A percentile compares a stretch with the other conserved stretches of the same genome.
phyloP scores from a whole-genome alignment of 805 yeast genomes.

The Cyberlindnera xylosilytica region DNA sequence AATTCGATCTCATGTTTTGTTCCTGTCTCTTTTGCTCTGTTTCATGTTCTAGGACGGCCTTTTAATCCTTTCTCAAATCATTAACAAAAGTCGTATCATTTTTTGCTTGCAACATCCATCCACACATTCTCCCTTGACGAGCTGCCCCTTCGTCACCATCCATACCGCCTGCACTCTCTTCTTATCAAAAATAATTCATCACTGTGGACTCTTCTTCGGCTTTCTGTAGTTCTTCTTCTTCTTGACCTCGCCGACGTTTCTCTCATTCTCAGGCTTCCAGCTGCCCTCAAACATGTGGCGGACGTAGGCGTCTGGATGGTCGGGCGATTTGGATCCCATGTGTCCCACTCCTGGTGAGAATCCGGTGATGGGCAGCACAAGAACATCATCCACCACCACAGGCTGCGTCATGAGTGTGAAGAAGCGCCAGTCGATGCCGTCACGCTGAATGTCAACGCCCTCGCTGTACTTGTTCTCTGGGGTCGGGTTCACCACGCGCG shows the following conservation, averaged over 20 bases:
- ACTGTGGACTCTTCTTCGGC: constrained; percentile 4
- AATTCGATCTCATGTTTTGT: too few relatives aligned
- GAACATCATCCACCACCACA: constrained; percentile 58
- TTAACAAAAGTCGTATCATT: too few relatives aligned
- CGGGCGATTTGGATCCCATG: constrained; percentile 52
- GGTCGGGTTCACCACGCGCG: constrained; percentile 17
- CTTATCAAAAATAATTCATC: too few relatives aligned
- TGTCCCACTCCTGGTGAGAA: constrained; percentile 69
- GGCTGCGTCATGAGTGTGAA: constrained; percentile 60
- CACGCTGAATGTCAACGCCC: constrained; percentile 24
- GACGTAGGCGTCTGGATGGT: constrained; percentile 52
- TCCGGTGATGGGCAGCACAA: constrained; percentile 68
- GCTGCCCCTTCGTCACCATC: too few relatives aligned
- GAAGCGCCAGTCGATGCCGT: constrained; percentile 53
- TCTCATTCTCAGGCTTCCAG: constrained; percentile 45
- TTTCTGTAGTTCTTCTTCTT: constrained; percentile 4
- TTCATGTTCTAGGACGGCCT: too few relatives aligned
- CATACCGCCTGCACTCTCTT: too few relatives aligned
- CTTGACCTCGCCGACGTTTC: constrained; percentile 5
- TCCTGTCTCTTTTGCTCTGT: too few relatives aligned
- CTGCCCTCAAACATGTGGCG: constrained; percentile 63
- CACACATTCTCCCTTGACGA: too few relatives aligned
- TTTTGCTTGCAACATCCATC: too few relatives aligned
- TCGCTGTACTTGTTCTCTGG: constrained; percentile 27
- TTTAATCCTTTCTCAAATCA: too few relatives aligned